These are phyloP conservation scores for Auricularia cornea DNA, from an alignment of 768 basidiomycete genomes.

Conservation along the genomic window DNA sequence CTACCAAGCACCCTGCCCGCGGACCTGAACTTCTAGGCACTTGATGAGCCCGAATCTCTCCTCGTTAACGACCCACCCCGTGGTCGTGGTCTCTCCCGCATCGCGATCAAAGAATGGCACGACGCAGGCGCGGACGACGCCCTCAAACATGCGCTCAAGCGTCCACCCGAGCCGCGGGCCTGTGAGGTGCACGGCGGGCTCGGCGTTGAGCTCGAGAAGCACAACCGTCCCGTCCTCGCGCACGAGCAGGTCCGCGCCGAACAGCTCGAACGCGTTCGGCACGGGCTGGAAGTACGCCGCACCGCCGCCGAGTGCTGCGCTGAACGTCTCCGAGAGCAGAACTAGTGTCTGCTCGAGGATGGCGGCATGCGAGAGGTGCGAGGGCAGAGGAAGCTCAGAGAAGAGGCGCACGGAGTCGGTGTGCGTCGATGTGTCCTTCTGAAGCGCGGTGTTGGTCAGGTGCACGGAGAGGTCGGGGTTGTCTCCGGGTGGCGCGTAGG, in stretches of 20 bases:
- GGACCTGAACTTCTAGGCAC: conserved; percentile 52
- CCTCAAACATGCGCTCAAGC: conserved; percentile 68
- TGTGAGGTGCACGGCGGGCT: conserved; percentile 92
- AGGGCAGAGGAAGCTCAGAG: conserved; percentile 51
- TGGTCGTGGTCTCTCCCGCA: conserved; percentile 5
- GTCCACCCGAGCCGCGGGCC: conserved; percentile 77
- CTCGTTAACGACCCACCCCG: conserved; percentile 47
- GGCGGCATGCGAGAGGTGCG: conserved; percentile 32
- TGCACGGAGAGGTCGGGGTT: conserved; percentile 58
- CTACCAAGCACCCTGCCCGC: conserved; percentile 10
- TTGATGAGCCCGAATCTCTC: conserved; percentile 49
- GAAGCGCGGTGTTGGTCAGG: conserved; percentile 89
- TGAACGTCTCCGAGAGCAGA: conserved; percentile 72
- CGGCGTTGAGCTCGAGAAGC: conserved; percentile 87
- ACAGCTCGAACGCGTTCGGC: conserved; percentile 91
- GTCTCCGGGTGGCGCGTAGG: conserved; percentile 49
- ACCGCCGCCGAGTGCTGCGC: conserved; percentile 60
- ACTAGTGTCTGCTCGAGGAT: conserved; percentile 56
- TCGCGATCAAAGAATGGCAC: conserved; percentile 48
- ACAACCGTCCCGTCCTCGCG: conserved; percentile 38
- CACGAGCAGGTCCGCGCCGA: conserved; percentile 88
- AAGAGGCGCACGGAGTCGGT: conserved; percentile 58
- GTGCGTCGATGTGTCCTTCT: conserved; percentile 28
- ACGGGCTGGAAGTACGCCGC: conserved; percentile 43
- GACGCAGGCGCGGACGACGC: conserved; percentile 60